Percentiles rank a stretch among this genome's conserved stretches.
Conservation (phyloP, 345 rosid genomes). For the Populus pruinosa region DNA sequence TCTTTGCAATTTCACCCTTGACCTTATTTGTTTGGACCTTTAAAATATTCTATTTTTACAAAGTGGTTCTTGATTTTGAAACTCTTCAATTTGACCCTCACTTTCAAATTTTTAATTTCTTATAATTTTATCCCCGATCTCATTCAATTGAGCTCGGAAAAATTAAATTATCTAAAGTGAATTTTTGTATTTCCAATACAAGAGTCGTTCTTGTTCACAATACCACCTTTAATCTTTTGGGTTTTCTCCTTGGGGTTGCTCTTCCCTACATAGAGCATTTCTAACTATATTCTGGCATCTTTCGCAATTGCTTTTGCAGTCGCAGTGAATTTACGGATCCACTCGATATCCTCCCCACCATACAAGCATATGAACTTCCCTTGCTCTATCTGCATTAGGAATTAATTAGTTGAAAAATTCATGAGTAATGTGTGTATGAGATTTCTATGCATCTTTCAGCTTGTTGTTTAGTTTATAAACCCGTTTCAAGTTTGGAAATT, state of each 20-base stretch:
- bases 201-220: conserved; percentile 25
- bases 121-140: too few relatives aligned
- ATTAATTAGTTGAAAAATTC: background rate
- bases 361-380: conserved; percentile 59
- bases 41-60: too few relatives aligned
- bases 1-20: too few relatives aligned
- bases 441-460: background rate
- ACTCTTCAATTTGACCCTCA: too few relatives aligned
- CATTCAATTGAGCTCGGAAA: too few relatives aligned
- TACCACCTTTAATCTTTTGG: conserved; percentile 31
- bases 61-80: too few relatives aligned
- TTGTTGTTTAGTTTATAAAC: background rate
- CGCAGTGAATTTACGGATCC: conserved; percentile 53
- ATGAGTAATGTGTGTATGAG: background rate
- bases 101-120: too few relatives aligned
- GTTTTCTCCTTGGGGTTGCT: conserved; percentile 54
- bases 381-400: conserved; percentile 3
- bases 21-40: too few relatives aligned
- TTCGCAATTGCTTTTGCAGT: conserved; percentile 32
- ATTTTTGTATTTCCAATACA: too few relatives aligned
- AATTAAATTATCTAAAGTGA: too few relatives aligned
- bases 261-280: conserved; percentile 70
- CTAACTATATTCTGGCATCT: conserved; percentile 38
- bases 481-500: background rate
- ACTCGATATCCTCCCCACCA: conserved; percentile 73